phyloP scores from a whole-genome alignment of 345 rosid genomes.

The Sisymbrium irio region DNA sequence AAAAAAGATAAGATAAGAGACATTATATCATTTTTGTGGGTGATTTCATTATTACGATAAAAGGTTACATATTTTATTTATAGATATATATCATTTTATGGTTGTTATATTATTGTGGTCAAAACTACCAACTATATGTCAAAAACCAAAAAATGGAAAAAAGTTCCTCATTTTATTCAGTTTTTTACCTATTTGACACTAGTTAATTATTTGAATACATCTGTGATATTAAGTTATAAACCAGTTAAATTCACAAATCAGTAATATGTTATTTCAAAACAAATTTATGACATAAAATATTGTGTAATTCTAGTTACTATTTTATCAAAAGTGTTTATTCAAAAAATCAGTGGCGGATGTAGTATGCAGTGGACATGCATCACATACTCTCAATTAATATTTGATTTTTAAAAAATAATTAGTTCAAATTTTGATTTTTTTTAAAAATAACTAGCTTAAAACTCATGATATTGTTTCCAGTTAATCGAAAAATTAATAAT shows the following conservation, averaged over 20 bases:
- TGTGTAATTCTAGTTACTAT: background rate
- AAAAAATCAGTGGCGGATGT: no score
- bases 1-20: no score
- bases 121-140: background rate
- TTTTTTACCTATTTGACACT: background rate
- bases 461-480: no score
- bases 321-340: no score
- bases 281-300: background rate
- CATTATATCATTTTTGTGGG: background rate
- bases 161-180: background rate
- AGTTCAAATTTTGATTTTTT: no score
- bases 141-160: background rate
- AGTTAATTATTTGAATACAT: background rate
- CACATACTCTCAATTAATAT: no score
- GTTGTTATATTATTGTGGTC: background rate
- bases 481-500: no score
- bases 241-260: background rate
- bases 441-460: no score
- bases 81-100: no score
- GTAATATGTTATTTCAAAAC: background rate
- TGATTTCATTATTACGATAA: background rate
- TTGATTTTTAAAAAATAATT: no score
- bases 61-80: no score
- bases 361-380: no score
- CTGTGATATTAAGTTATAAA: background rate